These are phyloP conservation scores for Podospora pseudocomata DNA, from an alignment of 495 filamentous ascomycete genomes.

Conservation along the genomic window DNA sequence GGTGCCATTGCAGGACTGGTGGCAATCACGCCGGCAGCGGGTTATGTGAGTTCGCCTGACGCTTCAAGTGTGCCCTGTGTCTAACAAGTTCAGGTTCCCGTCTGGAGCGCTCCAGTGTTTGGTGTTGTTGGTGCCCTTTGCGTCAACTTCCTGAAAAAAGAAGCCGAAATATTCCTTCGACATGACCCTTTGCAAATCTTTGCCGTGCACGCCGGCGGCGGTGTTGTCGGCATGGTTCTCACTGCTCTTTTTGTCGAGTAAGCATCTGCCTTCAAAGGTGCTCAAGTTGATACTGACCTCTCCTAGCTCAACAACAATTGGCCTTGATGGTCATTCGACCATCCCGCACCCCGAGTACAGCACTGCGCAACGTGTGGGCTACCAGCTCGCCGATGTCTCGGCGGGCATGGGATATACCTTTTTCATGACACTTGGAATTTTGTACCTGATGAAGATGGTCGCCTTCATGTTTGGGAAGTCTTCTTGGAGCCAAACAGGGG, in stretches of 20 bases:
- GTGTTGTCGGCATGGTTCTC: conserved; percentile 20
- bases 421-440: conserved; percentile 15
- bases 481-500: conserved; percentile 2
- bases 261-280: neutral
- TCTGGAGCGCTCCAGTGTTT: conserved; percentile 20
- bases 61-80: neutral
- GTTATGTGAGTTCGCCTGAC: conserved; percentile 57
- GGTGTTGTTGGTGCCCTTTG: conserved; percentile 16
- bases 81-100: conserved; percentile 11
- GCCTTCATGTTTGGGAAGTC: neutral
- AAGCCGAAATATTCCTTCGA: conserved; percentile 13
- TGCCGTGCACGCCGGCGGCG: conserved; percentile 23
- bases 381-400: conserved; percentile 14
- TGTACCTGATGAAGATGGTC: conserved; percentile 20
- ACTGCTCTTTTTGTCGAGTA: conserved; percentile 20
- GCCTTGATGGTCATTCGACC: conserved; percentile 21
- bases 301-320: conserved; percentile 13
- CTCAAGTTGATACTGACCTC: neutral
- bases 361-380: conserved; percentile 15
- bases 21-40: conserved; percentile 76
- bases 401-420: conserved; percentile 21
- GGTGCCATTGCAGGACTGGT: conserved; percentile 82
- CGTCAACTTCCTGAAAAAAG: conserved; percentile 17
- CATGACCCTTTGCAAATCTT: conserved; percentile 22
- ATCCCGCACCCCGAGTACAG: conserved; percentile 17